Percentiles rank a stretch among this genome's conserved stretches.
phyloP scores from a whole-genome alignment of 2,329 filamentous ascomycete genomes.

The Dothideomycetes sp. region DNA sequence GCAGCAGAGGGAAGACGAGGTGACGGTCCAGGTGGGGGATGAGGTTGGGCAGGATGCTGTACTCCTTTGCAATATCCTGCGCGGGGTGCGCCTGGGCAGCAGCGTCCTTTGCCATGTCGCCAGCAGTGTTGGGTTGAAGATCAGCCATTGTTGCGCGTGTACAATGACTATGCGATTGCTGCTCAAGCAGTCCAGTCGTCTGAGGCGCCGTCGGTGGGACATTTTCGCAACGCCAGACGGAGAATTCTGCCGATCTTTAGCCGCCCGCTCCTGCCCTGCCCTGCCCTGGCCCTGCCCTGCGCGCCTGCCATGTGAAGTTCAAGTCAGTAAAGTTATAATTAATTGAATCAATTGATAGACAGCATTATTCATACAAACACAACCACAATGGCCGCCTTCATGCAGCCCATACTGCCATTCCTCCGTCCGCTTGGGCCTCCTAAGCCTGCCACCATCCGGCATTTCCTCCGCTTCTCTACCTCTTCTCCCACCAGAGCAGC shows the following conservation, averaged over 20 bases:
- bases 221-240: too few relatives aligned
- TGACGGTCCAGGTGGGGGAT: slow-evolving; percentile 90
- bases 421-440: slow-evolving; percentile 29
- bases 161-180: not conserved
- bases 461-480: slow-evolving; percentile 30
- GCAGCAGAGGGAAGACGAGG: slow-evolving; percentile 89
- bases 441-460: slow-evolving; percentile 23
- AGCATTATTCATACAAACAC: not conserved
- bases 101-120: slow-evolving; percentile 38
- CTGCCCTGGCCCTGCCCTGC: too few relatives aligned
- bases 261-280: too few relatives aligned
- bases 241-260: too few relatives aligned
- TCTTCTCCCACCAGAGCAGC: slow-evolving; percentile 18
- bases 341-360: too few relatives aligned
- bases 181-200: too few relatives aligned
- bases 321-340: not conserved
- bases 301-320: not conserved
- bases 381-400: slow-evolving; percentile 5
- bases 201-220: too few relatives aligned
- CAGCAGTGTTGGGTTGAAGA: slow-evolving; percentile 36
- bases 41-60: slow-evolving; percentile 78
- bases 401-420: slow-evolving; percentile 24
- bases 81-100: slow-evolving; percentile 28
- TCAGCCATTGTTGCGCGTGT: slow-evolving; percentile 37
- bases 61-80: slow-evolving; percentile 52